Evolutionary conservation across 2,329 filamentous ascomycete species (phyloP), one percentile per base, ranked within the genome.

Genomic region (Gliomastix tumulicola): DNA sequence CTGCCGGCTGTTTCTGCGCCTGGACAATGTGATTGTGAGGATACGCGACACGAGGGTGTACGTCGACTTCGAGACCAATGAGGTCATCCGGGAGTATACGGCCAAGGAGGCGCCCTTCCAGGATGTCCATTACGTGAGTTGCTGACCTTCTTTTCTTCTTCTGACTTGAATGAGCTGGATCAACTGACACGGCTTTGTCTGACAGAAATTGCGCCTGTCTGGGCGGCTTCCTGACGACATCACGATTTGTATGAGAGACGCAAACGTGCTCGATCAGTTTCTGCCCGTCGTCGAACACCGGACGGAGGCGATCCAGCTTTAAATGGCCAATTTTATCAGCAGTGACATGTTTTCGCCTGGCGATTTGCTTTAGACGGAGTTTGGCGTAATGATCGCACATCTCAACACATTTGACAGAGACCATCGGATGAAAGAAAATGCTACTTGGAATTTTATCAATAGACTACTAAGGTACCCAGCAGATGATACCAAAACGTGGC

Each of bases 41-140:
- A 76, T 98, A 39, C 74, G 90, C 38, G 92, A 98, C 55, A 97
- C 90, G 2, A 73, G 92, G 43, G 71, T 98, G 22, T 98, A 94
- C 57, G 77, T 96, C 38, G 92, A 98, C 56, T 95, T 97, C 56
- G 76, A 69, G 30, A 79, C 73, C 15, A 76, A 82, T 35, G 77
- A 85, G 53, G 82, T 97, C 21, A 82, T 94, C 21, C 71, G 90
- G 44, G 90, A 98, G 62, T 96, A 95, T 53, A 86, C 86, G 16
- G 82, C 83, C n/a, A 82, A 84, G 55, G 90, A 98, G 65, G 83
- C 83, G 35, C 72, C 66, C 36, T 96, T 94, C 56, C 82, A 82
- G 20, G 77, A 79, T 22, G 79, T 95, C 10, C 82, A 82, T 56
- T 69, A 72, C 67, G 84, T 85, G 59, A 54, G 74, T 62, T 18